A percentile compares a stretch with the other conserved stretches of the same genome.
Evolutionary conservation across 176 grass and related monocot species (phyloP).

Genomic region (Pharus latifolius): DNA sequence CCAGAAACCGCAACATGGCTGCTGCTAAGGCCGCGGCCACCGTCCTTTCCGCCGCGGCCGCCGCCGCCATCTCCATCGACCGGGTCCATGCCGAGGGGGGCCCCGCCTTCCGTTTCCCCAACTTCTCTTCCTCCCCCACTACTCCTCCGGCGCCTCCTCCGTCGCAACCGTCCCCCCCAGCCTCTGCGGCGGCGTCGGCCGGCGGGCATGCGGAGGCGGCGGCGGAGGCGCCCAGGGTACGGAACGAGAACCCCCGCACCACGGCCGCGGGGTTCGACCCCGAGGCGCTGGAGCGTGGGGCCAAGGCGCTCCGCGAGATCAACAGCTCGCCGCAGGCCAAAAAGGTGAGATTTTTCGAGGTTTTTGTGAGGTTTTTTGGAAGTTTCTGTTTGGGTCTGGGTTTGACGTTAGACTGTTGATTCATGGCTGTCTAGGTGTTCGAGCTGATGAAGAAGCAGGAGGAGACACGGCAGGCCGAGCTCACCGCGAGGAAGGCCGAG

Average conservation of each 20-base stretch:
- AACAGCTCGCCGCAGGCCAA: slow-evolving; percentile 24
- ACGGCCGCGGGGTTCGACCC: slow-evolving; percentile 69
- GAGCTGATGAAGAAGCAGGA: slow-evolving; percentile 64
- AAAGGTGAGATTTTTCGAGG: slow-evolving; percentile 26
- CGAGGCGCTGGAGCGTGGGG: slow-evolving; percentile 47
- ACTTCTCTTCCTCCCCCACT: slow-evolving; percentile 25
- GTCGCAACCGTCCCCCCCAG: background rate
- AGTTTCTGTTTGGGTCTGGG: background rate
- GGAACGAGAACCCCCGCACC: slow-evolving; percentile 69
- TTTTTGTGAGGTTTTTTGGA: background rate
- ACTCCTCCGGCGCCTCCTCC: background rate
- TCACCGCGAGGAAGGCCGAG: slow-evolving; percentile 43
- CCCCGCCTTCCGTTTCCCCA: slow-evolving; percentile 32
- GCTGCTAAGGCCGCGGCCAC: slow-evolving; percentile 35
- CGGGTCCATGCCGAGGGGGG: slow-evolving; percentile 30
- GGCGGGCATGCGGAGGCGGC: background rate
- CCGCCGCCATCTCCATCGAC: slow-evolving; percentile 19
- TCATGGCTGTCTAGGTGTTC: slow-evolving; percentile 42
- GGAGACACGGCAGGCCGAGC: slow-evolving; percentile 49
- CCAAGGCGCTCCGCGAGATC: slow-evolving; percentile 31
- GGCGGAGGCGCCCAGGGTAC: slow-evolving; percentile 38
- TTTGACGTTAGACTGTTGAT: background rate
- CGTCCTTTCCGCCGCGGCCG: slow-evolving; percentile 24
- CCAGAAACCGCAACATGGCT: slow-evolving; percentile 9
- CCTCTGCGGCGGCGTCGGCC: background rate